A percentile compares a stretch with the other conserved stretches of the same genome.
Evolutionary conservation across 1,139 yeast genomes (phyloP).

Genomic region (Oligophagozyma castellii): DNA sequence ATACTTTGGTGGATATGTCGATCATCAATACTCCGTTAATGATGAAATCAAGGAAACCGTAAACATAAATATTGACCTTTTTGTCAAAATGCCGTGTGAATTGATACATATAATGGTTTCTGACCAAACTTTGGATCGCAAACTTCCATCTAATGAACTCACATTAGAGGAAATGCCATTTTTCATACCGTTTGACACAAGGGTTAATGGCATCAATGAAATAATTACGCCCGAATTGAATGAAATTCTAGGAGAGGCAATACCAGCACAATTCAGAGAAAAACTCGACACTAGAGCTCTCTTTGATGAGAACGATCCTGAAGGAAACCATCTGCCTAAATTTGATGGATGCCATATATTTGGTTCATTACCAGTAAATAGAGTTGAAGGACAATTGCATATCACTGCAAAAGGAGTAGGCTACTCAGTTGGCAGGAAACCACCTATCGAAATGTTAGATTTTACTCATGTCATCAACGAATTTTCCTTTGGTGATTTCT

Average conservation of each 20-base stretch:
- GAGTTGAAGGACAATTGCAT: constrained; percentile 75
- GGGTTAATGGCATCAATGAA: constrained; percentile 33
- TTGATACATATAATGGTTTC: constrained; percentile 59
- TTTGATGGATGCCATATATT: constrained; percentile 65
- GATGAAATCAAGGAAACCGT: constrained; percentile 46
- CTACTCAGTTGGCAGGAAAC: constrained; percentile 31
- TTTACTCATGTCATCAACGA: constrained; percentile 79
- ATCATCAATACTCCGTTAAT: constrained; percentile 66
- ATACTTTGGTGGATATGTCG: constrained; percentile 69
- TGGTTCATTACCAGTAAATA: constrained; percentile 78
- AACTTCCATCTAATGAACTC: constrained; percentile 63
- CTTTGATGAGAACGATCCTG: constrained; percentile 17
- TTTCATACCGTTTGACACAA: constrained; percentile 36
- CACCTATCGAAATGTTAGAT: constrained; percentile 42
- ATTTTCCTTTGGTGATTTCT: constrained; percentile 82
- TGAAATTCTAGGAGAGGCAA: constrained; percentile 47
- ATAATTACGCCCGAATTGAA: constrained; percentile 55
- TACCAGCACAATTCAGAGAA: constrained; percentile 47
- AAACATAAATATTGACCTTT: constrained; percentile 62
- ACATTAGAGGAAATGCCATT: constrained; percentile 51
- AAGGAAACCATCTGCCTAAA: constrained; percentile 6
- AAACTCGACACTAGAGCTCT: constrained; percentile 13
- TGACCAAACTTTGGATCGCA: constrained; percentile 66
- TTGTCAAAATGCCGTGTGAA: constrained; percentile 77
- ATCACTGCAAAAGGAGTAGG: constrained; percentile 69